Percentiles rank a stretch among this genome's conserved stretches.
Conservation (phyloP, 768 basidiomycete genomes). For the Mycena vitilis region DNA sequence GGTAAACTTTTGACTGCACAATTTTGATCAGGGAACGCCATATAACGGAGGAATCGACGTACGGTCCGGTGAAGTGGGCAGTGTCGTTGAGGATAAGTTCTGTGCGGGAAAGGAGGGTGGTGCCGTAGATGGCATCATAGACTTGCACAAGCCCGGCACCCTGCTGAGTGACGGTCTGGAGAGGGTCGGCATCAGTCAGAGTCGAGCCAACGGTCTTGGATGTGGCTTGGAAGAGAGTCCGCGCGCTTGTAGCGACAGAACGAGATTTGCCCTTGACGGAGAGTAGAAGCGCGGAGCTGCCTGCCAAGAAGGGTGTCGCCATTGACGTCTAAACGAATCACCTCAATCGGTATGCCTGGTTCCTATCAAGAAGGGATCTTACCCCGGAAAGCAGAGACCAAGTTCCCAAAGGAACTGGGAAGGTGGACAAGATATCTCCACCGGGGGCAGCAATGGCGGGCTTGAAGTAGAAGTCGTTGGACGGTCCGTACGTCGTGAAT, state of each 20-base stretch:
- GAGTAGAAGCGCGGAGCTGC: constrained; percentile 57
- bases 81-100: constrained; percentile 77
- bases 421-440: constrained; percentile 61
- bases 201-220: constrained; percentile 56
- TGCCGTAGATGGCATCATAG: constrained; percentile 65
- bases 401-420: constrained; percentile 53
- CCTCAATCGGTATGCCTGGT: no score
- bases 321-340: constrained; percentile 48
- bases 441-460: constrained; percentile 66
- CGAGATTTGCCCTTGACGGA: constrained; percentile 51
- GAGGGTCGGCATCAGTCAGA: constrained; percentile 60
- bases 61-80: constrained; percentile 60
- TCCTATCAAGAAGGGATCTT: not conserved
- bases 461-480: constrained; percentile 70
- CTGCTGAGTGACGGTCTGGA: constrained; percentile 64
- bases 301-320: constrained; percentile 60
- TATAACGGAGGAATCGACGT: constrained; percentile 38
- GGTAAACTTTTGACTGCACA: constrained; percentile 57
- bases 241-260: constrained; percentile 42
- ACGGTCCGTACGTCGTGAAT: constrained; percentile 69
- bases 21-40: constrained; percentile 3
- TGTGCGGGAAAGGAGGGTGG: constrained; percentile 63
- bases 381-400: constrained; percentile 54
- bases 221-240: constrained; percentile 55
- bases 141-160: constrained; percentile 70